phyloP scores from a whole-genome alignment of 768 basidiomycete genomes.

The Coprinopsis sp. region DNA sequence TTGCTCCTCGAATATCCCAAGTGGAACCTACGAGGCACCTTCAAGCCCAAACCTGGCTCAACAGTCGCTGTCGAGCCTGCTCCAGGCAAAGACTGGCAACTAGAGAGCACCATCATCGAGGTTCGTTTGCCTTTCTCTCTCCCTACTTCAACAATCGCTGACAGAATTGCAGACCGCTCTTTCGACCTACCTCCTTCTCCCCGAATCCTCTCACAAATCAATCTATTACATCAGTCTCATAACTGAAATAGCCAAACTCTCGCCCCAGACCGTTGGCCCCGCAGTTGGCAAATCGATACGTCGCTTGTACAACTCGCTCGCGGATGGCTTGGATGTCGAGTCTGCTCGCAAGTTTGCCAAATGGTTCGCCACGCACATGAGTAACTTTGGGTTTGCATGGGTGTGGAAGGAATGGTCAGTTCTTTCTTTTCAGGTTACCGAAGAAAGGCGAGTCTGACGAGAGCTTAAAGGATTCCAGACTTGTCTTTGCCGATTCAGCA shows the following conservation, averaged over 20 bases:
- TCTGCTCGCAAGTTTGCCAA: conserved; percentile 78
- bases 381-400: conserved; percentile 97
- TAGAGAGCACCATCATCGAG: conserved; percentile 87
- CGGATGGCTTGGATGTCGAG: conserved; percentile 85
- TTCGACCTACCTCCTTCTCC: conserved; percentile 68
- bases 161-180: conserved; percentile 56
- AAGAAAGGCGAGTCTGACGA: not conserved
- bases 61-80: conserved; percentile 46
- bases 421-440: not conserved
- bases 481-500: conserved; percentile 68
- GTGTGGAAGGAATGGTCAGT: conserved; percentile 98
- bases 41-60: conserved; percentile 72
- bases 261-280: conserved; percentile 88
- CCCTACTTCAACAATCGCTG: not conserved
- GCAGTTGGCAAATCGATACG: conserved; percentile 95
- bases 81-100: conserved; percentile 72
- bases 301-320: conserved; percentile 73
- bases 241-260: conserved; percentile 92
- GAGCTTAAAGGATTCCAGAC: conserved; percentile 71
- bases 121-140: conserved; percentile 31
- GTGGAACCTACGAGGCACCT: conserved; percentile 80
- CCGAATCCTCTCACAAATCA: conserved; percentile 69
- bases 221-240: conserved; percentile 87
- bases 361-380: conserved; percentile 96
- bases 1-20: conserved; percentile 81